Conservation (phyloP, 2,329 filamentous ascomycete species). For the Dactylonectria macrodidyma region DNA sequence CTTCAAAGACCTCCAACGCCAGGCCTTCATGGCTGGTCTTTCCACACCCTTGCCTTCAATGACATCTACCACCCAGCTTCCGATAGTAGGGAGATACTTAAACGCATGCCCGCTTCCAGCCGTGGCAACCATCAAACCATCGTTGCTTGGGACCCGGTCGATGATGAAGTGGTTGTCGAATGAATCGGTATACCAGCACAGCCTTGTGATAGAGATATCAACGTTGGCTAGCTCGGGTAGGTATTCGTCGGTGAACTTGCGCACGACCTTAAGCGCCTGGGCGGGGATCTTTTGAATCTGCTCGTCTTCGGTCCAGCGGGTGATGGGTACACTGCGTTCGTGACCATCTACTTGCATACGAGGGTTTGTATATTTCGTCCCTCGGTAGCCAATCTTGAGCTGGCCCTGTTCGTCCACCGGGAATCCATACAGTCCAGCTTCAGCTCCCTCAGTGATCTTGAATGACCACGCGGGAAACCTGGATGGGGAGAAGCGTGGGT, state of each 20-base stretch:
- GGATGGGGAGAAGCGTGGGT: constrained; percentile 29
- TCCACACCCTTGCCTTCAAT: constrained; percentile 21
- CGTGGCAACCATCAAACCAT: constrained; percentile 71
- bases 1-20: constrained; percentile 23
- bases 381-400: constrained; percentile 66
- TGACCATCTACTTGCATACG: constrained; percentile 50
- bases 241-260: constrained; percentile 54
- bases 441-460: constrained; percentile 36
- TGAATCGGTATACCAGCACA: constrained; percentile 51
- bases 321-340: constrained; percentile 57
- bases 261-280: constrained; percentile 47
- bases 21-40: constrained; percentile 24
- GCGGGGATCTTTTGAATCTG: constrained; percentile 41
- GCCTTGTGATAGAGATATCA: constrained; percentile 50
- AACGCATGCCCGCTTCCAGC: constrained; percentile 58
- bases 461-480: constrained; percentile 37
- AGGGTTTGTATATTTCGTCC: constrained; percentile 64
- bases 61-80: constrained; percentile 25
- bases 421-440: constrained; percentile 63
- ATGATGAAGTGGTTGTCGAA: constrained; percentile 51
- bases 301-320: constrained; percentile 51
- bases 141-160: constrained; percentile 63
- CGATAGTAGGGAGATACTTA: constrained; percentile 45
- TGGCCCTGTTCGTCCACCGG: constrained; percentile 57
- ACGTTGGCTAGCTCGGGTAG: constrained; percentile 60